Base-by-base conservation (phyloP, 1,139 yeast genomes). In the Candida sp. region DNA sequence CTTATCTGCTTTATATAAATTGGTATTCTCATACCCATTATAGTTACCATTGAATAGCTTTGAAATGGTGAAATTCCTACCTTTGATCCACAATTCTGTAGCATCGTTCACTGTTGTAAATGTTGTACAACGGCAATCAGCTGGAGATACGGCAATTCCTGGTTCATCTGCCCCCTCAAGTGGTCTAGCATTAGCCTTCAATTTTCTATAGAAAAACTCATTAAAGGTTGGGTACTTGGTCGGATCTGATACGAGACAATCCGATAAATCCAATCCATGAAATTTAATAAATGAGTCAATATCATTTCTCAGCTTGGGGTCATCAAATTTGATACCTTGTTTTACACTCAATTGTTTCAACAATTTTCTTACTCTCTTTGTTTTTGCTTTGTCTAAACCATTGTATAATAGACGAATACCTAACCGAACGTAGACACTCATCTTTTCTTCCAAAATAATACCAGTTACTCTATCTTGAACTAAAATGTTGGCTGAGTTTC, bases 401-500 rank as follows among this genome's bases (percentile, higher is more conserved):
- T 87, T 83, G 62, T 93, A 93, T 7, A 91, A 68, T 37, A 91
- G 65, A 36, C 97, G 67, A 43, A 93, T 91, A 0, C 98, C 99
- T 32, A 93, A 61, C 44, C 97, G 73, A 5, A 93, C 95, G 56
- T 88, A 88, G 2, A 87, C 81, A 43, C 93, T 85, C 87, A 93
- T 93, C 55, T 90, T 89, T 57, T 93, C 99, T 59, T 93, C 98
- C 58, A 87, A 68, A 15, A 93, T 81, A 41, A 87, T 78, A 0
- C 99, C 99, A 0, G 97, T 86, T 35, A 77, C 73, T 50, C 99
- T 73, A 62, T 93, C 97, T 61, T 93, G 98, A 3, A 93, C 98
- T 43, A 93, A 70, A 35, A 93, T 93, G 57, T 91, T 91, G 11
- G 98, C 99, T 39, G 95, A 88, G 58, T 91, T 88, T 33, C 90